Base-by-base conservation (phyloP, 139 green algal genomes). In the Microglena sp. region DNA sequence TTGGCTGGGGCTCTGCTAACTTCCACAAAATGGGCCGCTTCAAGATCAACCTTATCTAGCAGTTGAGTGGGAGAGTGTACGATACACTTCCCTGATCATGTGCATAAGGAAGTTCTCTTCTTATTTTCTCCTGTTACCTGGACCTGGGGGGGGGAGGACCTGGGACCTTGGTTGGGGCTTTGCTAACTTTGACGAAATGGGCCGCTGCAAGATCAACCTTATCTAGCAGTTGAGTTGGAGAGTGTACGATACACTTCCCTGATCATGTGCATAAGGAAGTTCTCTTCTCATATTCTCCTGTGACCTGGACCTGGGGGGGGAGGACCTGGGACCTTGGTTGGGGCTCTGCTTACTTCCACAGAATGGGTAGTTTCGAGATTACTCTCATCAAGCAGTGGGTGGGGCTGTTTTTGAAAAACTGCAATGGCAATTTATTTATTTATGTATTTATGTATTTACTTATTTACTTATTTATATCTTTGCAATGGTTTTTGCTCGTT, bases 11-110 rank as follows among this genome's bases (percentile, higher is more conserved):
- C 11, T 50, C 18, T 50, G 11, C 40, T 24, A 50, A 68, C 45
- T 73, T 73, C 45, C 67, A 73, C 67, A 40, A 35, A 33, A 68
- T 73, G 22, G 21, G 26, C 35, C 64, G 67, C 44, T 54, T 55
- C 46, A 74, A 74, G 68, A 74, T 74, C 68, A 56, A 63, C 28
- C 68, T 74, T 6, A 74, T 74, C 50, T 34, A 64, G 29, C 40
- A 68, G n/a, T 46, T 74, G n/a, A n/a, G n/a, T n/a, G n/a, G n/a
- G n/a, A n/a, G n/a, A n/a, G n/a, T n/a, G n/a, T n/a, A n/a, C n/a
- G n/a, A n/a, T n/a, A n/a, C n/a, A n/a, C n/a, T n/a, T n/a, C n/a
- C n/a, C n/a, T n/a, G n/a, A n/a, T n/a, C n/a, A n/a, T n/a, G n/a
- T n/a, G n/a, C n/a, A n/a, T n/a, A n/a, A n/a, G n/a, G n/a, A n/a